phyloP scores from a whole-genome alignment of 768 basidiomycete species.

The Trametes cubensis region DNA sequence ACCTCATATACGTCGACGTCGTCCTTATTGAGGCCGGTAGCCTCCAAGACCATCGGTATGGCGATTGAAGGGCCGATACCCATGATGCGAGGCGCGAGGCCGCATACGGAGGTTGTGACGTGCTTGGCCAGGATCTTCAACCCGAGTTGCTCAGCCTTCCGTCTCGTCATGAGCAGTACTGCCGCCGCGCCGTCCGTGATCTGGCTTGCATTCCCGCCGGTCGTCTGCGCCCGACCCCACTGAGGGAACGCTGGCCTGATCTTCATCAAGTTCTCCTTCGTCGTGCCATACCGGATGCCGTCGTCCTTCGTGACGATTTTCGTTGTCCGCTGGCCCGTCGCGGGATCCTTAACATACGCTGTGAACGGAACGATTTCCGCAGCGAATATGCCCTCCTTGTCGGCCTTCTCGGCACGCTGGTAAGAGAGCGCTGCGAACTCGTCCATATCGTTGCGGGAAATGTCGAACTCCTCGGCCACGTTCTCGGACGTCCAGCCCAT shows the following conservation, averaged over 20 bases:
- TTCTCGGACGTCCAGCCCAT: constrained; percentile 95
- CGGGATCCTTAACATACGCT: constrained; percentile 59
- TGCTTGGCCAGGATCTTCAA: constrained; percentile 77
- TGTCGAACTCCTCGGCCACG: constrained; percentile 71
- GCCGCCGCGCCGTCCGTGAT: constrained; percentile 85
- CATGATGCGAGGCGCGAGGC: constrained; percentile 84
- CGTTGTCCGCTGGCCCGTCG: constrained; percentile 52
- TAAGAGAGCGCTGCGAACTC: constrained; percentile 73
- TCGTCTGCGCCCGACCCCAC: constrained; percentile 73
- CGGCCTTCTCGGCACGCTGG: constrained; percentile 75
- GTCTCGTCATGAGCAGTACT: constrained; percentile 77
- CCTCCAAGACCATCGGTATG: constrained; percentile 75
- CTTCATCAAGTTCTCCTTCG: constrained; percentile 61
- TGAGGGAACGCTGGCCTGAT: constrained; percentile 81
- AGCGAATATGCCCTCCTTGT: constrained; percentile 64
- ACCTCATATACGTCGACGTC: constrained; percentile 86
- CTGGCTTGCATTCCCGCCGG: constrained; percentile 86
- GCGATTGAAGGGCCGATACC: constrained; percentile 85
- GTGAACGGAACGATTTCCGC: constrained; percentile 79
- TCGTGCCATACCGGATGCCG: constrained; percentile 76
- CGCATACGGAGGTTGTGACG: constrained; percentile 70
- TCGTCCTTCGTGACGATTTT: constrained; percentile 73
- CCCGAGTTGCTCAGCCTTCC: constrained; percentile 76
- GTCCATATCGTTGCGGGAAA: constrained; percentile 79
- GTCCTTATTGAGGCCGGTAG: constrained; percentile 61